Percentiles rank a stretch among this genome's conserved stretches.
phyloP scores from a whole-genome alignment of 2,329 filamentous ascomycete genomes.

The Colletotrichum lentis region DNA sequence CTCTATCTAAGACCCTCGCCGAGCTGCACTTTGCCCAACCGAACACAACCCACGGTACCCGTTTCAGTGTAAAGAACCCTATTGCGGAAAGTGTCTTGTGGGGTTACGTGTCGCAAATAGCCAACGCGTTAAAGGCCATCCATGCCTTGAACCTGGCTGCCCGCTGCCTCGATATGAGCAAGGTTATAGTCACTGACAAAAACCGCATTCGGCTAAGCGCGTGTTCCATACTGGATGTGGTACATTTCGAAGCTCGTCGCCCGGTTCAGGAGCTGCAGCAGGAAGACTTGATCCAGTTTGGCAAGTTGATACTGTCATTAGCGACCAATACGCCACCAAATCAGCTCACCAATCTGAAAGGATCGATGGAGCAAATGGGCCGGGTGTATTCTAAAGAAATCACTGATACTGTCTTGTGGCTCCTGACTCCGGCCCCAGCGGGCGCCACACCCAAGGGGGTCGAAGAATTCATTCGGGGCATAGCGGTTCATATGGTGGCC shows the following conservation, averaged over 20 bases:
- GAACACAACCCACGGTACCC: slow-evolving; percentile 52
- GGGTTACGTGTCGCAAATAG: slow-evolving; percentile 91
- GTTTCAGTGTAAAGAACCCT: slow-evolving; percentile 55
- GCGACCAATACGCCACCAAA: slow-evolving; percentile 71
- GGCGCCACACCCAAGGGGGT: slow-evolving; percentile 71
- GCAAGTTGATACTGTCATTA: slow-evolving; percentile 82
- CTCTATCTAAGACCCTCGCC: slow-evolving; percentile 85
- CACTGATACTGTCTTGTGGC: slow-evolving; percentile 81
- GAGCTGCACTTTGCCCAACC: slow-evolving; percentile 74
- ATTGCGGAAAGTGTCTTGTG: slow-evolving; percentile 81
- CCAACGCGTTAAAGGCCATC: slow-evolving; percentile 85
- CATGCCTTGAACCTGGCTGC: slow-evolving; percentile 84
- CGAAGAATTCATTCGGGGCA: slow-evolving; percentile 79
- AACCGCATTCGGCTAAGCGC: slow-evolving; percentile 88
- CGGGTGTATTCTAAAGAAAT: slow-evolving; percentile 81
- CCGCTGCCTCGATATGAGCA: slow-evolving; percentile 84
- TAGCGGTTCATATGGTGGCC: slow-evolving; percentile 78
- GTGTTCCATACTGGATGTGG: slow-evolving; percentile 88
- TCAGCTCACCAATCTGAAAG: slow-evolving; percentile 68
- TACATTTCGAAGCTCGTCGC: slow-evolving; percentile 77
- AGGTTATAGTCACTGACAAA: slow-evolving; percentile 89
- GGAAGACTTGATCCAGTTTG: slow-evolving; percentile 86
- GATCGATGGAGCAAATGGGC: slow-evolving; percentile 78
- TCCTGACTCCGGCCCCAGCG: slow-evolving; percentile 72
- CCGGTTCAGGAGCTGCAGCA: slow-evolving; percentile 80